Evolutionary conservation across 805 yeast genomes (phyloP), one percentile per base, ranked within the genome.

Genomic region (Metschnikowia cerradonensis): DNA sequence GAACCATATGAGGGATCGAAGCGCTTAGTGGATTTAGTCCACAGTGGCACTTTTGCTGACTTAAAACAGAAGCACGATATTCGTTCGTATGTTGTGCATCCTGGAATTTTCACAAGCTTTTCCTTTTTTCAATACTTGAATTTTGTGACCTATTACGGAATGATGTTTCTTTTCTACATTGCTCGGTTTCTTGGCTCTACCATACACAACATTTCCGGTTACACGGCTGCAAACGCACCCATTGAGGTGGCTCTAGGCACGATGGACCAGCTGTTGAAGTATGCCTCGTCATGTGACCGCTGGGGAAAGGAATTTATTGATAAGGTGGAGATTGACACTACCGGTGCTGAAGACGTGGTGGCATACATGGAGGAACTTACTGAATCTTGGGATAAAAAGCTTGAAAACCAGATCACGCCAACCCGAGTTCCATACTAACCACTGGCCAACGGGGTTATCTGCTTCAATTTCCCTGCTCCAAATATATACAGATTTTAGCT

Each of bases 1-100:
- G 81, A 79, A 45, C 82, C 96, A 6, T 94, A 94, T 64, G 98
- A 92, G 66, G 96, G 96, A 10, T 90, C 97, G 1, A 94, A 94
- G 63, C 76, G 96, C 61, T 72, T 86, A 56, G 84, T 92, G 37
- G 98, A 94, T 66, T 75, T 91, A 49, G 68, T 90, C 39, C 98
- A 92, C 67, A 66, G 80, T 40, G 90, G 88, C 7, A 80, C 90
- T 1, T 87, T 80, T 65, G 64, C 78, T 52, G 57, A 70, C 17
- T 69, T 89, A 61, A 60, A 62, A 23, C 59, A 70, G 31, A 60
- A 77, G 11, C 63, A 76, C 47, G 86, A 84, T 1, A 79, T 92
- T 45, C 74, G 72, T 45, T 90, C 87, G 62, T 90, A 88, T 68
- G 70, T 92, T 33, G 83, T 88, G 4, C 97, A 94, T 53, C 99